Evolutionary conservation across 139 green algal species (phyloP), one percentile per base, ranked within the genome.

Genomic region (Chlorella sp.): DNA sequence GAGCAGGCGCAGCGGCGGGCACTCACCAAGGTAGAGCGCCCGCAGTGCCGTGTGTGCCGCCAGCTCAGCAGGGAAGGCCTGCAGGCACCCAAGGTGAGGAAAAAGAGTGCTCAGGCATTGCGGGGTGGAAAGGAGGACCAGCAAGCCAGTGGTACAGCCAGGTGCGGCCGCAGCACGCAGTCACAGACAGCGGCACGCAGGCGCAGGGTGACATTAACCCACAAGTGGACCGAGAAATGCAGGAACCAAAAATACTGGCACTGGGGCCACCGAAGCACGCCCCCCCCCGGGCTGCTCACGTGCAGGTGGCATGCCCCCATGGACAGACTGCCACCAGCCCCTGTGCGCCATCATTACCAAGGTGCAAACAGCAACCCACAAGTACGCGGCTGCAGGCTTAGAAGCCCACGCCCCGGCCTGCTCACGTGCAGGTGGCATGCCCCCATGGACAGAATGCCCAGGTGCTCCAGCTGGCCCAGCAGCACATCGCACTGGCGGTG

Each of bases 401-500:
- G 48, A 57, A 40, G 3, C 39, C 2, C 81, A 30, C 53, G 24
- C n/a, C 21, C 28, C 22, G 2, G 36, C 34, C 32, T 37, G 16
- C 34, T 37, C 37, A 83, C 84, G 39, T 88, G 84, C 84, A 88
- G 84, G 84, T 88, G 84, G 68, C 84, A 88, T 28, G 84, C 84
- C 3, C 84, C 84, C 84, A 88, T 88, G 30, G 84, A 88, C 40
- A 88, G 84, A 28, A 88, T 88, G 14, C 64, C 84, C 39, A 88
- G 84, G 36, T 48, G 66, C 84, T 88, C 68, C 68, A 88, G 40
- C 14, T 66, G 84, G 1, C 84, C 84, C 40, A 88, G 84, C 84
- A 88, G 84, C 68, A 66, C 60, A 37, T 88, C 84, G 68, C 84
- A 88, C 84, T 88, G 84, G 68, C 84, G 84, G 84, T 88, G 84